A percentile compares a stretch with the other conserved stretches of the same genome.
phyloP scores from a whole-genome alignment of 164 flowering plant genomes.

The Cinnamomum chago region DNA sequence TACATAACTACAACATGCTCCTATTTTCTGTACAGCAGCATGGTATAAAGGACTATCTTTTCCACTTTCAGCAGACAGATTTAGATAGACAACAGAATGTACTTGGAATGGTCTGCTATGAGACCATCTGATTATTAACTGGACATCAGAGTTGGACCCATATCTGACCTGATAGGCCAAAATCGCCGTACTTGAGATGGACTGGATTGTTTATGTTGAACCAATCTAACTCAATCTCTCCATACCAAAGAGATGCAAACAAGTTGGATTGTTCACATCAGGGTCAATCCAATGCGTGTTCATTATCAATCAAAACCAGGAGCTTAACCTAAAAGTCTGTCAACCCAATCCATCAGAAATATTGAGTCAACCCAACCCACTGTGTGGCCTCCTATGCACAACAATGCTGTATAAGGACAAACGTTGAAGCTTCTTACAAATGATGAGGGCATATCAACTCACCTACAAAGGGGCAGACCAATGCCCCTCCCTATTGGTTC shows the following conservation, averaged over 20 bases:
- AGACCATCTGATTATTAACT: not conserved
- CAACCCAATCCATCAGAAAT: not conserved
- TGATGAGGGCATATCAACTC: no score
- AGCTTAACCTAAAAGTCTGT: no score
- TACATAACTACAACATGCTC: not conserved
- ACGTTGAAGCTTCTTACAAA: no score
- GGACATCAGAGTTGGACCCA: not conserved
- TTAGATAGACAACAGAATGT: not conserved
- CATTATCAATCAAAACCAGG: no score
- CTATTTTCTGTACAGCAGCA: not conserved
- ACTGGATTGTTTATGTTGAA: not conserved
- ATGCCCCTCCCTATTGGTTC: not conserved
- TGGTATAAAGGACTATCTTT: not conserved
- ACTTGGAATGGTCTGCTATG: not conserved
- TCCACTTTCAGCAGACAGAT: not conserved
- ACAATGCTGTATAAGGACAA: no score
- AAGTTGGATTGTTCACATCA: no score
- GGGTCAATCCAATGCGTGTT: no score
- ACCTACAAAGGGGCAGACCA: not conserved
- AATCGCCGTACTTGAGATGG: not conserved
- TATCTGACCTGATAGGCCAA: not conserved
- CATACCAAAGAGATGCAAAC: no score
- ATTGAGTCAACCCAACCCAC: no score
- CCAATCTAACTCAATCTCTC: not conserved
- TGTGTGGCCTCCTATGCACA: no score